Percentiles rank a stretch among this genome's conserved stretches.
phyloP scores from a whole-genome alignment of 2,329 filamentous ascomycete species.

The Curvularia lunata region DNA sequence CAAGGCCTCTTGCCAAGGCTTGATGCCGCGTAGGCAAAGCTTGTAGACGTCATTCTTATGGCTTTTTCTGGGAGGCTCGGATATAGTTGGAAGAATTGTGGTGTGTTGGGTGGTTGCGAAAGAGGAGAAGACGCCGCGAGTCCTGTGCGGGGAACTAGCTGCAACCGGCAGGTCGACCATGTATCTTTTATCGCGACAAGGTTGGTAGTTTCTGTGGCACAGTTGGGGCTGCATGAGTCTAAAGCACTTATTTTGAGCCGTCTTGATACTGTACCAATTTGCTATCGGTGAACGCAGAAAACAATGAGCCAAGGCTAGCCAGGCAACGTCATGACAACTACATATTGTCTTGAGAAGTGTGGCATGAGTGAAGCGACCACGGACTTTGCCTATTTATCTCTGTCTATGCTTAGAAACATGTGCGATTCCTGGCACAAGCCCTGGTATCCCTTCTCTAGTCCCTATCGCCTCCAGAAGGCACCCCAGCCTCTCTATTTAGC shows the following conservation, averaged over 20 bases:
- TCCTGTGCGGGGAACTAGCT: conserved; percentile 7
- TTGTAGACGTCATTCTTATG: conserved; percentile 30
- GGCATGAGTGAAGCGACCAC: not conserved
- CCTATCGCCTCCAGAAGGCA: conserved; percentile 18
- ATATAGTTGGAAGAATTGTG: not conserved
- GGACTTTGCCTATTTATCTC: not conserved
- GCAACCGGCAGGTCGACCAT: conserved; percentile 2
- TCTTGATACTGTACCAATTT: not conserved
- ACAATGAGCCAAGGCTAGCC: not conserved
- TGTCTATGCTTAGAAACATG: not conserved
- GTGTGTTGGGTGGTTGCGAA: conserved; percentile 6
- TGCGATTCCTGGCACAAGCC: not conserved
- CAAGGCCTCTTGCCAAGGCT: conserved; percentile 20
- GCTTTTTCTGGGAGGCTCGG: not conserved
- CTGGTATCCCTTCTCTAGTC: conserved; percentile 11
- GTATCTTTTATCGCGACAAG: conserved; percentile 4
- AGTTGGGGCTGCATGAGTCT: not conserved
- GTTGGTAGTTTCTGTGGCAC: not conserved
- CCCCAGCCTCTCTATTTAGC: conserved; percentile 15
- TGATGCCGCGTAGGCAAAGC: conserved; percentile 20
- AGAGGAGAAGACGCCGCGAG: conserved; percentile 11
- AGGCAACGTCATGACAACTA: not conserved
- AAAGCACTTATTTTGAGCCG: not conserved
- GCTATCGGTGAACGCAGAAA: too few species aligned
- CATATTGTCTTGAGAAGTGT: not conserved